Evolutionary conservation across 805 yeast genomes (phyloP).

Genomic region (Saturnispora ahearnii): DNA sequence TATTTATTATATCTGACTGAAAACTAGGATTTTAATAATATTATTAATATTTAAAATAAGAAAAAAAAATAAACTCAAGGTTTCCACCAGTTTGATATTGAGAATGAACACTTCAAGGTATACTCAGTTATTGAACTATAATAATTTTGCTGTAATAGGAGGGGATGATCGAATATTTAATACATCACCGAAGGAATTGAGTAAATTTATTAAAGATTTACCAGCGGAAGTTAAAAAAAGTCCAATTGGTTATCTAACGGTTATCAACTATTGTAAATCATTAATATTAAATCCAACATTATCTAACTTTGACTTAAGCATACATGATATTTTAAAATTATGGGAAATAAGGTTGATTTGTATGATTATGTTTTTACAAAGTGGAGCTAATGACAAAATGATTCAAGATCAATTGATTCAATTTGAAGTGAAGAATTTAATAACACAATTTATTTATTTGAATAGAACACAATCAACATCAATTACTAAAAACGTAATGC

Average conservation of each 20-base stretch:
- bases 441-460: slow-evolving; percentile 21
- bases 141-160: slow-evolving; percentile 6
- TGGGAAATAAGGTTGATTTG: slow-evolving; percentile 30
- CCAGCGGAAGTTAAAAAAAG: not conserved
- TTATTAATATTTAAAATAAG: not conserved
- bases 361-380: slow-evolving; percentile 15
- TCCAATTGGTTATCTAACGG: slow-evolving; percentile 13
- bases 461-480: slow-evolving; percentile 8
- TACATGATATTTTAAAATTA: slow-evolving; percentile 34
- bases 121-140: slow-evolving; percentile 6
- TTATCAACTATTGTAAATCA: slow-evolving; percentile 24
- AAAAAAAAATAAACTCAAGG: not conserved
- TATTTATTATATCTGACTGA: not conserved
- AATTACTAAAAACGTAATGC: slow-evolving; percentile 6
- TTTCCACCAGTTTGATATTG: not conserved
- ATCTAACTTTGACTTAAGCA: slow-evolving; percentile 10
- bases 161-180: slow-evolving; percentile 5
- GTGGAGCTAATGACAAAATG: slow-evolving; percentile 14
- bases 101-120: slow-evolving; percentile 2
- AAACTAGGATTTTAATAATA: not conserved
- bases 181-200: slow-evolving; percentile 5
- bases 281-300: slow-evolving; percentile 21
- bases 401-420: slow-evolving; percentile 23
- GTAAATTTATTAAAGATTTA: not conserved
- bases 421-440: slow-evolving; percentile 21